Percentiles rank a stretch among this genome's conserved stretches.
Evolutionary conservation across 2,329 filamentous ascomycete species (phyloP).

Genomic region (Aspergillus ochraceoroseus): DNA sequence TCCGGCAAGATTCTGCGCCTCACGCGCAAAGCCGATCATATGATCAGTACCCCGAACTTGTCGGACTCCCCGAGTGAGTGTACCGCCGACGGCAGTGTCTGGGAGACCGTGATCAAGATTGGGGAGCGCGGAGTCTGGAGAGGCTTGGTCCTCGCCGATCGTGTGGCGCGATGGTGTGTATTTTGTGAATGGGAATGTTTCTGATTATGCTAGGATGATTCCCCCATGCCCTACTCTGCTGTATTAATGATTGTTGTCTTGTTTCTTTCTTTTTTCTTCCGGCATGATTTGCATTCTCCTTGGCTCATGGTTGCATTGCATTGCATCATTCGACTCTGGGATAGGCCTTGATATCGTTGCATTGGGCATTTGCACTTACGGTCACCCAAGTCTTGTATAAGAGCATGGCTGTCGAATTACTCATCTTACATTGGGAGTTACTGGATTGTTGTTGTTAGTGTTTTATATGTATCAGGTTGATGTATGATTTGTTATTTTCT

Average conservation of each 20-base stretch:
- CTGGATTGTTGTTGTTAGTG: no score
- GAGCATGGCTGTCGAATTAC: no score
- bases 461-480: no score
- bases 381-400: no score
- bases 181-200: slow-evolving; percentile 63
- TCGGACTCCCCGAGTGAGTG: slow-evolving; percentile 37
- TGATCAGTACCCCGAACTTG: slow-evolving; percentile 33
- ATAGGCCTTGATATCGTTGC: slow-evolving; percentile 13
- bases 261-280: slow-evolving; percentile 5
- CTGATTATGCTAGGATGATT: slow-evolving; percentile 31
- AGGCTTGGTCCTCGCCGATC: slow-evolving; percentile 59
- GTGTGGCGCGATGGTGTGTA: slow-evolving; percentile 64
- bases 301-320: slow-evolving; percentile 14
- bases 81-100: slow-evolving; percentile 51
- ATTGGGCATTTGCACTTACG: no score
- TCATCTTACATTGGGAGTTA: no score
- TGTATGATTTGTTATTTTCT: no score
- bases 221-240: no score
- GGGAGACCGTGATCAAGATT: slow-evolving; percentile 65
- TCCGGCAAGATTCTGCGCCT: slow-evolving; percentile 85
- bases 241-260: background rate
- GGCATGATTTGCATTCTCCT: slow-evolving; percentile 8
- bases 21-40: slow-evolving; percentile 46
- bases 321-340: slow-evolving; percentile 14
- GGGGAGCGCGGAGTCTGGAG: slow-evolving; percentile 60